phyloP scores from a whole-genome alignment of 805 yeast species.

The Metahyphopichia silvanorum region DNA sequence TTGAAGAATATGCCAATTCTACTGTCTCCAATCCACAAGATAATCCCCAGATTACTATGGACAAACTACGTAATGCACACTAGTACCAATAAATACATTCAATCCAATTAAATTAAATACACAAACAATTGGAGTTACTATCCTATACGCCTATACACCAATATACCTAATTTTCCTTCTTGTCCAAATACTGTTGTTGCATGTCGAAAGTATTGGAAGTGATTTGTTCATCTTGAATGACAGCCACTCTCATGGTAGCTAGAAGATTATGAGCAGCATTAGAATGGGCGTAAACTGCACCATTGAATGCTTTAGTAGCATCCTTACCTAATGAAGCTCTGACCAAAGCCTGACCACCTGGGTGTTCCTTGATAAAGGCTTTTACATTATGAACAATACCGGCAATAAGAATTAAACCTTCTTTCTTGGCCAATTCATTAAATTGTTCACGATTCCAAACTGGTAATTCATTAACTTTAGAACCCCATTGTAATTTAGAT shows the following conservation, averaged over 20 bases:
- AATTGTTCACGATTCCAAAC: conserved; percentile 70
- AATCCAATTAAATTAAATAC: too few relatives aligned
- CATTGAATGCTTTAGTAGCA: conserved; percentile 80
- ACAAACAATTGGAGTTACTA: too few relatives aligned
- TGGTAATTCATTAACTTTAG: conserved; percentile 61
- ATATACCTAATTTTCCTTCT: conserved; percentile 15
- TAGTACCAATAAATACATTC: too few relatives aligned
- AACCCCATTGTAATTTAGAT: conserved; percentile 70
- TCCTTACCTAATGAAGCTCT: conserved; percentile 75
- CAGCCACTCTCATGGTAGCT: conserved; percentile 81
- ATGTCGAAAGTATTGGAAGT: conserved; percentile 49
- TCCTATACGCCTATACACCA: too few relatives aligned
- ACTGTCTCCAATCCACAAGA: too few relatives aligned
- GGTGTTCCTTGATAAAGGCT: conserved; percentile 68
- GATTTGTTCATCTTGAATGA: conserved; percentile 65
- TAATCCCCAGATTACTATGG: too few relatives aligned
- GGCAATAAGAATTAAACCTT: conserved; percentile 66
- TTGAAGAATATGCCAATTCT: too few relatives aligned
- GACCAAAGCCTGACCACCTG: conserved; percentile 77
- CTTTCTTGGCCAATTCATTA: conserved; percentile 45
- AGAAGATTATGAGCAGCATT: conserved; percentile 83
- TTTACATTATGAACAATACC: conserved; percentile 81
- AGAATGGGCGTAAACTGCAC: conserved; percentile 82
- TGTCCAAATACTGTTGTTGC: conserved; percentile 46
- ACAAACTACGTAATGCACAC: too few relatives aligned